Evolutionary conservation across 2,329 filamentous ascomycete species (phyloP), one percentile per base, ranked within the genome.

Genomic region (Pleurostoma richardsiae): DNA sequence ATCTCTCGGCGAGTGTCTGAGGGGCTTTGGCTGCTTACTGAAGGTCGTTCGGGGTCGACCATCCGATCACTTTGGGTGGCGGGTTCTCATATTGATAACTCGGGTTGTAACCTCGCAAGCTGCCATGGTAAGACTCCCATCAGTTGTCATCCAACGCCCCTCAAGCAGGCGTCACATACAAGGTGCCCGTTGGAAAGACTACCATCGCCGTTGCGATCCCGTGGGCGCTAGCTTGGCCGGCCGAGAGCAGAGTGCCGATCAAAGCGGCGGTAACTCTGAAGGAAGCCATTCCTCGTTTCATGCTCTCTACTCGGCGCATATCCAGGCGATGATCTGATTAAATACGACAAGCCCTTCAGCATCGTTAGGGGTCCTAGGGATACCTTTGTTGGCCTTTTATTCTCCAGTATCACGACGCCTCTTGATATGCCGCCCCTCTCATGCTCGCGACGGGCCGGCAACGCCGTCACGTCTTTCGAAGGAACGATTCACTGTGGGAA

Each of bases 31-130:
- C 28, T 29, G 44, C 54, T 33, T 52, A 58, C 58, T 58, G 56
- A 29, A 62, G 49, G 42, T 61, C 60, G 26, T 61, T 51, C 3
- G 61, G 58, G 2, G 58, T 57, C 6, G 58, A 56, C 60, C 60
- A 62, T 33, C 56, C 57, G 33, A 61, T 54, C 30, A 63, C 57
- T 10, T 54, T 54, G 3, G 59, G 58, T 11, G 53, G 52, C n/a
- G 56, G 54, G 7, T 41, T 52, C 30, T 53, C 44, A 39, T 54
- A 63, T 39, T 62, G 60, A 41, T 59, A 60, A 33, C 55, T 57
- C 8, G 59, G 58, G 31, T 59, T 59, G 41, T 63, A 63, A 29
- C 59, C 59, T 45, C 55, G 50, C 30, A 59, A 62, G 49, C 61
- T 62, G 47, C 40, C 28, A 59, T 19, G 19, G 19, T 19, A 19